Evolutionary conservation across 768 basidiomycete species (phyloP).

Genomic region (Sistotremastrum suecicum): DNA sequence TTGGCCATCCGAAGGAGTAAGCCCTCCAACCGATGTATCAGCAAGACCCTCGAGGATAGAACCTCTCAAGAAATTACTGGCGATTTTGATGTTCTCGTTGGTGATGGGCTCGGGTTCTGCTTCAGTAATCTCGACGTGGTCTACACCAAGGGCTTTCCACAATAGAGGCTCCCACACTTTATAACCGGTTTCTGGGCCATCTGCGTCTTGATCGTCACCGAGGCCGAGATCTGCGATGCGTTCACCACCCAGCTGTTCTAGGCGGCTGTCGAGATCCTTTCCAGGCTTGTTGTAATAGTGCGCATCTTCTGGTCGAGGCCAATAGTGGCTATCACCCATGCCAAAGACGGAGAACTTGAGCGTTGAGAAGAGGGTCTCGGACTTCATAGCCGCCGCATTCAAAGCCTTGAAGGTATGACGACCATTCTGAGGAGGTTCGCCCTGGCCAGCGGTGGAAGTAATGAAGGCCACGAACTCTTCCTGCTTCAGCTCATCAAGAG

Average conservation of each 20-base stretch:
- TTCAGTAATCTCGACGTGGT: conserved; percentile 74
- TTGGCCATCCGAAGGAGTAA: conserved; percentile 82
- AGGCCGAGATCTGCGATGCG: conserved; percentile 66
- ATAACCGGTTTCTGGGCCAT: conserved; percentile 93
- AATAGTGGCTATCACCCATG: conserved; percentile 98
- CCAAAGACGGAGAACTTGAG: conserved; percentile 78
- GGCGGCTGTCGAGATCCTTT: conserved; percentile 74
- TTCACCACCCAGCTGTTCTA: conserved; percentile 69
- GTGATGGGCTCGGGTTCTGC: conserved; percentile 95
- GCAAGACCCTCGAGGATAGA: conserved; percentile 87
- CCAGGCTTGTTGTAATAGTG: conserved; percentile 96
- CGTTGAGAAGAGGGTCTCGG: conserved; percentile 43
- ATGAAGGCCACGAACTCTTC: conserved; percentile 74
- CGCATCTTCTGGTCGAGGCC: conserved; percentile 94
- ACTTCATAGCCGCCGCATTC: conserved; percentile 38
- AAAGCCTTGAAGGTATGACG: conserved; percentile 79
- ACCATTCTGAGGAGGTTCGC: conserved; percentile 95
- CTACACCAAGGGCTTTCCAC: conserved; percentile 93
- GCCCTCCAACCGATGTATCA: conserved; percentile 79
- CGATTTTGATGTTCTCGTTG: conserved; percentile 99
- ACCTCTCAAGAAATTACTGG: conserved; percentile 84
- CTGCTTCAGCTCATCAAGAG: conserved; percentile 56
- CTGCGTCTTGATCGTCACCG: conserved; percentile 95
- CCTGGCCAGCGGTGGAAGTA: conserved; percentile 91
- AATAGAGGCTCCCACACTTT: conserved; percentile 86